Base-by-base conservation (phyloP, 2,329 filamentous ascomycete species). In the Cladophialophora bantiana region DNA sequence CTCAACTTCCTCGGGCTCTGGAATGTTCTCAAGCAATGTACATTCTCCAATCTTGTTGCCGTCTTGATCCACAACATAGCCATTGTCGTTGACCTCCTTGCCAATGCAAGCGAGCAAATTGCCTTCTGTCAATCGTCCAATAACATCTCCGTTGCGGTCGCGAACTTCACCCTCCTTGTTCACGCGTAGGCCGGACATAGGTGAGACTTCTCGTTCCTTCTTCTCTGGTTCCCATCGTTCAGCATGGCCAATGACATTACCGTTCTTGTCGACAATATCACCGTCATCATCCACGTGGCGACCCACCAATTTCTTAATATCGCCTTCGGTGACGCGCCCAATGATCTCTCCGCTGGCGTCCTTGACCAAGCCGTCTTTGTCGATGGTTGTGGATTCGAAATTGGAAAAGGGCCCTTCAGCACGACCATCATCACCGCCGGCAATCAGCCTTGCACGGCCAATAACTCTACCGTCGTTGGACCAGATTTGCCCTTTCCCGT, bases 201-300 rank as follows among this genome's bases (percentile, higher is more conserved):
- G 86, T 75, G 85, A 88, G 76, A 88, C 77, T 67, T 83, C 81
- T 56, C 84, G 80, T 68, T 83, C 78, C 72, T 84, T 84, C 71
- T 84, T 79, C 68, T 85, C 84, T 42, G 84, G 83, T 70, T 92
- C 88, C 82, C 87, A 91, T 64, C 89, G 86, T 75, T 92, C 89
- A 2, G 88, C 89, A 67, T 84, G 86, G 35, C 89, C 89, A 45
- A 91, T 81, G 12, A 83, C 82, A 73, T 91, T 91, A 13, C 89
- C 89, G n/a, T 83, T 82, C 71, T 85, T 86, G 74, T 91, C 89
- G 4, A 89, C 78, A 36, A 91, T 85, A 55, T 91, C 89, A 12
- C 89, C 89, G 66, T 91, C 89, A 36, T 88, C 81, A 64, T 91
- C 89, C 26, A 91, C 88, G 40, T 83, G 78, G 76, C 88, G 89